These are phyloP conservation scores for Gypsophila paniculata DNA, from an alignment of 179 eudicot species.

Conservation along the genomic window DNA sequence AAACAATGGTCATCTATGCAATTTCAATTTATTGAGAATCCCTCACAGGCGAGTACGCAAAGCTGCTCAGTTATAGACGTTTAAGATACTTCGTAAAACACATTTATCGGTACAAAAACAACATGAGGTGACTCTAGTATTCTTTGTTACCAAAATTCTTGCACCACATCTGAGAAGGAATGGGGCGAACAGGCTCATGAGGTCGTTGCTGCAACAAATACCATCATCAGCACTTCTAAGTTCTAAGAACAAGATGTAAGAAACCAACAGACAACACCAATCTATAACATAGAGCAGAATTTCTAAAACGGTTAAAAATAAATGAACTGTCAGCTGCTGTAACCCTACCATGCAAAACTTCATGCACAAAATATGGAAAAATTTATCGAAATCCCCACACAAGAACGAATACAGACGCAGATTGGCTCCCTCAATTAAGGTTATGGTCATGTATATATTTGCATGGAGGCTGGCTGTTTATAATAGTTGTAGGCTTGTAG, in stretches of 20 bases:
- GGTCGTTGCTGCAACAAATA: slow-evolving; percentile 75
- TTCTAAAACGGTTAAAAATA: not conserved
- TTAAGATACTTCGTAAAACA: not conserved
- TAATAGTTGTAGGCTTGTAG: too few species aligned
- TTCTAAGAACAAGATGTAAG: slow-evolving; percentile 8
- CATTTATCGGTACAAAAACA: slow-evolving; percentile 35
- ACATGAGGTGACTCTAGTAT: slow-evolving; percentile 32
- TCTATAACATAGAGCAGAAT: slow-evolving; percentile 5
- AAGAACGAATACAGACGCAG: not conserved
- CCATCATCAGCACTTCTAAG: slow-evolving; percentile 18
- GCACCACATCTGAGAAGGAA: slow-evolving; percentile 94
- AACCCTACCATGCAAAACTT: not conserved
- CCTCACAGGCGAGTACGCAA: not conserved
- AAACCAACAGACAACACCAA: not conserved
- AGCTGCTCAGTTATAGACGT: not conserved
- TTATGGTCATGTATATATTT: not conserved
- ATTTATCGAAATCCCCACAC: not conserved
- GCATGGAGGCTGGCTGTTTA: not conserved
- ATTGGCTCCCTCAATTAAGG: not conserved
- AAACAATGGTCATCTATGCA: not conserved
- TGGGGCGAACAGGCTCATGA: slow-evolving; percentile 69
- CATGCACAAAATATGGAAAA: not conserved
- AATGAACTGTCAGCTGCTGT: not conserved
- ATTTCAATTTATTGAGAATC: slow-evolving; percentile 6
- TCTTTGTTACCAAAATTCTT: slow-evolving; percentile 89